Evolutionary conservation across 2,329 filamentous ascomycete genomes (phyloP).

Genomic region (Trichoderma afroharzianum): DNA sequence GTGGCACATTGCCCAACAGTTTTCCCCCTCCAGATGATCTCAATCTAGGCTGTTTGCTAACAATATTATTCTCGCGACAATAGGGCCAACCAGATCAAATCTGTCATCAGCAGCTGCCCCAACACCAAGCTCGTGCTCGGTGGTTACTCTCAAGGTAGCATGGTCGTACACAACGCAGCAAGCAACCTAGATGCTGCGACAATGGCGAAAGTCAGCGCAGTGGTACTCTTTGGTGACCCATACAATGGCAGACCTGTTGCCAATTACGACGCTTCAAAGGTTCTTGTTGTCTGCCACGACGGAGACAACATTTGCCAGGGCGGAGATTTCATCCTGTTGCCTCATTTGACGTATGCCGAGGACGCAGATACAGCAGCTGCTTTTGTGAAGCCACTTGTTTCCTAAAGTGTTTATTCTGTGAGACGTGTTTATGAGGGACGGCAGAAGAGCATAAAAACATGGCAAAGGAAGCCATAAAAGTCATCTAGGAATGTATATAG

Average conservation of each 20-base stretch:
- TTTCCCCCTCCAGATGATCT: not conserved
- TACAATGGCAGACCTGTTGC: constrained; percentile 22
- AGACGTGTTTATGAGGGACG: not conserved
- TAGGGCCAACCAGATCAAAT: constrained; percentile 33
- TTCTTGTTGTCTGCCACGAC: constrained; percentile 26
- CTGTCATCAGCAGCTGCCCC: constrained; percentile 29
- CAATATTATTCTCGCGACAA: not conserved
- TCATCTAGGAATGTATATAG: not conserved
- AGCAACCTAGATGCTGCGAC: constrained; percentile 22
- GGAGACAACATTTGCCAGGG: constrained; percentile 31
- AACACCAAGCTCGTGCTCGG: constrained; percentile 25
- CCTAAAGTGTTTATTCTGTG: not conserved
- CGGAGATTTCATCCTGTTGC: constrained; percentile 26
- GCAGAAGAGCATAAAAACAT: not conserved
- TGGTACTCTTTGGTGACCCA: constrained; percentile 33
- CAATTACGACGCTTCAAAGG: constrained; percentile 23
- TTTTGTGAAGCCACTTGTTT: constrained; percentile 18
- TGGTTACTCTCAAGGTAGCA: constrained; percentile 30
- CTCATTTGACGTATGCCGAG: constrained; percentile 28
- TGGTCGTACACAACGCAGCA: constrained; percentile 28
- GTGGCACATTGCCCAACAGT: not conserved
- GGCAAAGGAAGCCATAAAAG: not conserved
- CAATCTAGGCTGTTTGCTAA: not conserved
- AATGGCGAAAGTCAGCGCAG: constrained; percentile 27
- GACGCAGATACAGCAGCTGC: constrained; percentile 25